phyloP scores from a whole-genome alignment of 768 basidiomycete genomes.

The Trametes sanguinea region DNA sequence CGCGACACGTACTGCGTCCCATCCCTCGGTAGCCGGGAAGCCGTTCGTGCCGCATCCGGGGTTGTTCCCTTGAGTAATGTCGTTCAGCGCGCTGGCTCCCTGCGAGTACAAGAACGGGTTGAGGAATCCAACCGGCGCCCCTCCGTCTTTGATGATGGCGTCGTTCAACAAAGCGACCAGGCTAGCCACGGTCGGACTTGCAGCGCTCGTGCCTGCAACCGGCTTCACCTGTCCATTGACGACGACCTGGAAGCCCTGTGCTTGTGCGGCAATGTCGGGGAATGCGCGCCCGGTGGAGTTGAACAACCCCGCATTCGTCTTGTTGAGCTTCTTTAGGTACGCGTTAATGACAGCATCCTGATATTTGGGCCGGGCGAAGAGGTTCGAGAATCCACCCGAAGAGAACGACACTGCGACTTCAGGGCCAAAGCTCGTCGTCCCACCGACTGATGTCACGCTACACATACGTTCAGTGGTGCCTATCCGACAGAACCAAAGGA shows the following conservation, averaged over 20 bases:
- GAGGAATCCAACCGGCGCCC: conserved; percentile 37
- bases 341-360: conserved; percentile 39
- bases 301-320: conserved; percentile 32
- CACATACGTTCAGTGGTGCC: not conserved
- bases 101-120: conserved; percentile 37
- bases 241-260: conserved; percentile 28
- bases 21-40: conserved; percentile 32
- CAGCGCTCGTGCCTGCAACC: conserved; percentile 58
- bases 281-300: conserved; percentile 42
- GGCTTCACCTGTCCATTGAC: conserved; percentile 28
- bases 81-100: conserved; percentile 28
- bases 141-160: conserved; percentile 28
- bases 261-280: conserved; percentile 49
- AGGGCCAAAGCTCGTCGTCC: conserved; percentile 35
- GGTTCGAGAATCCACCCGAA: conserved; percentile 39
- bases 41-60: conserved; percentile 32
- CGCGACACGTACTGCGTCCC: conserved; percentile 34
- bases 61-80: conserved; percentile 23
- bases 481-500: no score
- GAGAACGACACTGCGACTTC: conserved; percentile 36
- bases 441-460: conserved; percentile 40
- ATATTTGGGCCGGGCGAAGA: conserved; percentile 36
- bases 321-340: conserved; percentile 38
- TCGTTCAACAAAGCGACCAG: conserved; percentile 58
- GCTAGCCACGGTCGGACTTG: conserved; percentile 63